Conservation (phyloP, 1,284 basidiomycete genomes). For the Stygiomarasmius scandens region DNA sequence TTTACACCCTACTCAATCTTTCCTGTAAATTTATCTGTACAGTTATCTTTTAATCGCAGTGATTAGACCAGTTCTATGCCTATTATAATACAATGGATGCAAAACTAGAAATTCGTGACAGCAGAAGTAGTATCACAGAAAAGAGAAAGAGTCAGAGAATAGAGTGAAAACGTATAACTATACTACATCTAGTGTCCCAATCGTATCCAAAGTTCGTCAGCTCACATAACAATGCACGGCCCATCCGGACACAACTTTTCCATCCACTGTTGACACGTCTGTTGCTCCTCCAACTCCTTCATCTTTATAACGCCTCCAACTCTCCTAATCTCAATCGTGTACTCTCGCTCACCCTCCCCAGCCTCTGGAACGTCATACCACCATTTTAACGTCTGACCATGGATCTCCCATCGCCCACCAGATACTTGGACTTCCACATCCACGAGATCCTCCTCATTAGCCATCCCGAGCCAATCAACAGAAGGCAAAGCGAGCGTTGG, state of each 20-base stretch:
- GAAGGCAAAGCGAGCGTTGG: background rate
- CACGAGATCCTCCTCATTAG: constrained; percentile 28
- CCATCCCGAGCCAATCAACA: constrained; percentile 11
- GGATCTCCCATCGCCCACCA: constrained; percentile 67
- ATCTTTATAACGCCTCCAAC: constrained; percentile 61
- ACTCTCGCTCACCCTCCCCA: constrained; percentile 51
- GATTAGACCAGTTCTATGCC: background rate
- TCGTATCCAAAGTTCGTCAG: background rate
- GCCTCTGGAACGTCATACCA: constrained; percentile 73
- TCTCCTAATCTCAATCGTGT: constrained; percentile 69
- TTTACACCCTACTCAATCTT: background rate
- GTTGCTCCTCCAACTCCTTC: constrained; percentile 7
- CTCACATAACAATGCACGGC: constrained; percentile 14
- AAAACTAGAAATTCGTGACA: background rate
- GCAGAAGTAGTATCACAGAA: too few species aligned
- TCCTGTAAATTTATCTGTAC: background rate
- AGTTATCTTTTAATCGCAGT: background rate
- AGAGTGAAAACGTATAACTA: too few species aligned
- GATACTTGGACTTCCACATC: constrained; percentile 59
- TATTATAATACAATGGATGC: background rate
- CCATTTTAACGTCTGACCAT: constrained; percentile 82
- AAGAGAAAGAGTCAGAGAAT: too few species aligned
- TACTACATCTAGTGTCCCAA: too few species aligned
- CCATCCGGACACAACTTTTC: constrained; percentile 16
- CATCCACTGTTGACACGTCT: constrained; percentile 4